These are phyloP conservation scores for Suillus americanus DNA, from an alignment of 768 basidiomycete genomes.

Conservation along the genomic window DNA sequence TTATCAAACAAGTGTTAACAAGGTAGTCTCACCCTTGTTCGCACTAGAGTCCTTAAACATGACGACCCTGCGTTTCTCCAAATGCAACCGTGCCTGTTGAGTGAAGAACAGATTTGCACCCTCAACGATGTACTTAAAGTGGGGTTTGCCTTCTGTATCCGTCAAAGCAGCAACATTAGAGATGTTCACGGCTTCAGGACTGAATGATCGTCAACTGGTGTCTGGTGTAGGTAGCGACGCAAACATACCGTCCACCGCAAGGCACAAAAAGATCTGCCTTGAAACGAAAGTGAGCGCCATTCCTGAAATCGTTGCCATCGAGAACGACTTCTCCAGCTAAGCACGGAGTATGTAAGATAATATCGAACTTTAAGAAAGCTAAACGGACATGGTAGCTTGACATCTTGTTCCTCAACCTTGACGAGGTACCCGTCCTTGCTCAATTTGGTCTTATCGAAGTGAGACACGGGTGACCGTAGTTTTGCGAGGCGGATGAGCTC, in stretches of 20 bases:
- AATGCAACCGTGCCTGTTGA: conserved; percentile 88
- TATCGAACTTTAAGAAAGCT: neutral
- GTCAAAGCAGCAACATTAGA: conserved; percentile 89
- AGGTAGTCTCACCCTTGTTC: conserved; percentile 74
- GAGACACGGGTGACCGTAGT: conserved; percentile 71
- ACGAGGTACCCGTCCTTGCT: conserved; percentile 94
- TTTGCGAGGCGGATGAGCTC: conserved; percentile 92
- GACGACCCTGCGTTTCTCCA: conserved; percentile 93
- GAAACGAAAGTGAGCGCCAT: conserved; percentile 91
- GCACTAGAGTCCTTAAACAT: conserved; percentile 95
- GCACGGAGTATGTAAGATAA: neutral
- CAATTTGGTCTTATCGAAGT: conserved; percentile 85
- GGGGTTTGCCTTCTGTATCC: conserved; percentile 91
- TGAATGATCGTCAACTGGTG: conserved; percentile 17
- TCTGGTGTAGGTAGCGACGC: neutral
- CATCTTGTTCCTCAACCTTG: conserved; percentile 90
- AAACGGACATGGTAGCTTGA: conserved; percentile 83
- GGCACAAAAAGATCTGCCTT: conserved; percentile 98
- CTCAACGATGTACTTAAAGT: conserved; percentile 97
- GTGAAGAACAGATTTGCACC: conserved; percentile 98
- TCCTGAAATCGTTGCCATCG: conserved; percentile 97
- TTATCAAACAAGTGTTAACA: neutral
- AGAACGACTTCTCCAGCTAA: conserved; percentile 88
- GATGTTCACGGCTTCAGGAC: conserved; percentile 95
- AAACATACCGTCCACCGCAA: conserved; percentile 81